A percentile compares a stretch with the other conserved stretches of the same genome.
Conservation (phyloP, 345 rosid species). For the Gossypium mustelinum region DNA sequence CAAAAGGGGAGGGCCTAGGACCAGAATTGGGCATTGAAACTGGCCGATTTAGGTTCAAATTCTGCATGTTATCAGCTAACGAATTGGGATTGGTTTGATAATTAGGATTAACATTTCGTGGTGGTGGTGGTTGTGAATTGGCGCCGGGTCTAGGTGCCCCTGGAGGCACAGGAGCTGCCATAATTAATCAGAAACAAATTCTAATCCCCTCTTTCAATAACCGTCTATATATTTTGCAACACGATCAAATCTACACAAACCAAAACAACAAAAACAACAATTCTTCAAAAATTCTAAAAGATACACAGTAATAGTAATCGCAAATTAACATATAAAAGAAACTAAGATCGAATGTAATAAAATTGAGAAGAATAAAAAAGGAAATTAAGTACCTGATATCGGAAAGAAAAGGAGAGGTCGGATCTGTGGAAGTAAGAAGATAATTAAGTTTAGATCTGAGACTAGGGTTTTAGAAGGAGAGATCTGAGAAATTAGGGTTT, state of each 20-base stretch:
- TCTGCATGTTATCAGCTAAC: constrained; percentile 59
- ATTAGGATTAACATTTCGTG: constrained; percentile 43
- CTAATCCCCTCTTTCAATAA: constrained; percentile 13
- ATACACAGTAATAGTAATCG: not conserved
- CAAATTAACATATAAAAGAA: not conserved
- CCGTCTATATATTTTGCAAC: not conserved
- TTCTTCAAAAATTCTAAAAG: not conserved
- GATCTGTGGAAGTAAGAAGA: constrained; percentile 3
- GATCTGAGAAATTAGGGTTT: constrained; percentile 13
- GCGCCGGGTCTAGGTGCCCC: constrained; percentile 75
- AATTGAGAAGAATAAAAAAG: not conserved
- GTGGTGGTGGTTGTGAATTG: constrained; percentile 27
- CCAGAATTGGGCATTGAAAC: constrained; percentile 40
- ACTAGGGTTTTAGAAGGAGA: constrained; percentile 19
- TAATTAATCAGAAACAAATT: constrained; percentile 30
- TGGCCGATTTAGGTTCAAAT: constrained; percentile 58
- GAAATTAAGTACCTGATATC: constrained; percentile 13
- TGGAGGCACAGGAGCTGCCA: constrained; percentile 86
- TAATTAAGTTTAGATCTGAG: not conserved
- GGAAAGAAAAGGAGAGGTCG: not conserved
- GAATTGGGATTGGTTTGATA: constrained; percentile 39
- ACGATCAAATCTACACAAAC: constrained; percentile 16
- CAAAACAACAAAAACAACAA: not conserved
- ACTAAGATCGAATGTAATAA: constrained; percentile 1
- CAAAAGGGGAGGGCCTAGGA: constrained; percentile 63